Evolutionary conservation across 805 yeast genomes (phyloP), one percentile per base, ranked within the genome.

Genomic region (Saccharomyces paradoxus): DNA sequence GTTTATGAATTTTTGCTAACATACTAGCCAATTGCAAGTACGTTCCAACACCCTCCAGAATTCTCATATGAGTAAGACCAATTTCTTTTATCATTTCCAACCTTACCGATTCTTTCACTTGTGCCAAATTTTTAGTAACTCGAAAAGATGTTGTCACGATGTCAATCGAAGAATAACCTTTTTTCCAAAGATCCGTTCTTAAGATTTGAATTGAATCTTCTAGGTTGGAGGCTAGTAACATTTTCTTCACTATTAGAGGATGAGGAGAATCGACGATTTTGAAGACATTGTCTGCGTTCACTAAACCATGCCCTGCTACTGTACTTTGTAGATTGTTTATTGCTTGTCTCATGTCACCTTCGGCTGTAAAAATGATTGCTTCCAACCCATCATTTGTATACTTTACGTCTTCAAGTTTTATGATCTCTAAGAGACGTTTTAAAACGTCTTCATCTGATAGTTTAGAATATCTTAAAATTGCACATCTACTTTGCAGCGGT

Each of bases 341-440:
- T 0, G 98, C 99, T 71, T 94, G 99, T 70, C 99, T 83, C 99
- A 94, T 92, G 68, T 94, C 99, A 56, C 99, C 99, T 67, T 94
- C 99, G 0, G 97, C 95, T 0, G 97, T 86, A 72, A 94, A 94
- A 14, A 94, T 83, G 56, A 94, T 77, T 0, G 99, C 98, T 60
- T 89, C 89, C 37, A 94, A 72, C 0, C 99, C 99, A 69, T 89
- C 97, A 57, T 89, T 87, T 17, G 91, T 82, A 70, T 81, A 87
- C 64, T 89, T 76, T 13, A 92, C 87, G 48, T 82, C 68, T 68
- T 94, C 98, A 2, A 71, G 63, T 60, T 84, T 77, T 49, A 84
- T 79, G 24, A 94, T 80, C 63, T 88, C 86, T 58, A 88, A 69
- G 52, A 94, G 73, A 56, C 96, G 78, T 60, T 82, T 78, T 64